Percentiles rank a stretch among this genome's conserved stretches.
These are phyloP conservation scores for Backusella westeae DNA, from an alignment of 192 early-diverging fungal genomes.

Conservation along the genomic window DNA sequence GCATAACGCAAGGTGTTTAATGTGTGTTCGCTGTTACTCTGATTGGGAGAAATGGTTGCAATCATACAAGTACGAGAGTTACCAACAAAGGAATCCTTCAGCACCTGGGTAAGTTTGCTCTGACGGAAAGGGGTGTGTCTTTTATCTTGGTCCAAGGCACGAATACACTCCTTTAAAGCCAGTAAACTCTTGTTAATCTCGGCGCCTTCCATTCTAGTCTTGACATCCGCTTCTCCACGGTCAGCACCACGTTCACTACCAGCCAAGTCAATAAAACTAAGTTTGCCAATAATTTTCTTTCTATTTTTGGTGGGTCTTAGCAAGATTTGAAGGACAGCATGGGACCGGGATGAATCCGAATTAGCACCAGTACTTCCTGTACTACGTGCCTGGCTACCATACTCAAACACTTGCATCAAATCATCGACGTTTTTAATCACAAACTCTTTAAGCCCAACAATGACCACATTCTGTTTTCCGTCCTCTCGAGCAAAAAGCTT, in stretches of 20 bases:
- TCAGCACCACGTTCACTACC: conserved; percentile 98
- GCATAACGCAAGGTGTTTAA: conserved; percentile 97
- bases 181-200: conserved; percentile 99
- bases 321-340: conserved; percentile 94
- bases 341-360: conserved; percentile 93
- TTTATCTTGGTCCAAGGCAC: conserved; percentile 92
- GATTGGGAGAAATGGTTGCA: conserved; percentile 96
- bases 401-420: conserved; percentile 93
- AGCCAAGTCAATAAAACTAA: conserved; percentile 98
- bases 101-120: conserved; percentile 92
- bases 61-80: conserved; percentile 99
- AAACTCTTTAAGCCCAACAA: conserved; percentile 85
- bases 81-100: conserved; percentile 98
- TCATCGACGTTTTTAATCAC: conserved; percentile 81
- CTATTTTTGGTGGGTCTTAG: conserved; percentile 68
- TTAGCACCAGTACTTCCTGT: conserved; percentile 98
- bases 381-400: conserved; percentile 83
- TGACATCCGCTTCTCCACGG: conserved; percentile 88
- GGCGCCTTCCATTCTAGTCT: conserved; percentile 97
- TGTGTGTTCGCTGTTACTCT: conserved; percentile 91
- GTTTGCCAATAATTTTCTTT: conserved; percentile 73
- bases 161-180: conserved; percentile 97
- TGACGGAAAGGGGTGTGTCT: conserved; percentile 97
- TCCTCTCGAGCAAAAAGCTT: conserved; percentile 94
- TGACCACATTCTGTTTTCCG: conserved; percentile 91